Percentiles rank a stretch among this genome's conserved stretches.
Evolutionary conservation across 2,329 filamentous ascomycete species (phyloP).

Genomic region (Xylaria sp.): DNA sequence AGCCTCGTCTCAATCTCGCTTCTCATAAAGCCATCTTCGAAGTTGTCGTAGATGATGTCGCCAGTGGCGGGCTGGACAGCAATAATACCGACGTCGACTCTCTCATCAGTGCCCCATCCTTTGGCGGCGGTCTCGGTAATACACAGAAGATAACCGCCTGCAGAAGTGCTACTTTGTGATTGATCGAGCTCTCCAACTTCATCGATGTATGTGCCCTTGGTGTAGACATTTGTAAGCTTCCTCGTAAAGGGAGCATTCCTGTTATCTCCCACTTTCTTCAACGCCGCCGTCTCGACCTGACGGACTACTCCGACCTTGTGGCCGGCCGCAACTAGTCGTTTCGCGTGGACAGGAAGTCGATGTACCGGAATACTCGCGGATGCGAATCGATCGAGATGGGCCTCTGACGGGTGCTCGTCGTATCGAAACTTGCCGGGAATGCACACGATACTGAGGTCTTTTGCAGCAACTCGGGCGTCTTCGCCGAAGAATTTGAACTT

Average conservation of each 20-base stretch:
- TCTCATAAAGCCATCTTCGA: slow-evolving; percentile 97
- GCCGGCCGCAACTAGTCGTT: slow-evolving; percentile 89
- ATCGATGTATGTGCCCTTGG: slow-evolving; percentile 97
- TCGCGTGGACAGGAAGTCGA: slow-evolving; percentile 90
- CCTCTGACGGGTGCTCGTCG: slow-evolving; percentile 93
- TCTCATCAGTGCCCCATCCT: slow-evolving; percentile 86
- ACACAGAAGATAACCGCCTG: slow-evolving; percentile 90
- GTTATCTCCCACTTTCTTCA: slow-evolving; percentile 96
- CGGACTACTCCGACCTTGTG: slow-evolving; percentile 96
- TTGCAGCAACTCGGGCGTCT: slow-evolving; percentile 88
- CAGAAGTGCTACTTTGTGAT: slow-evolving; percentile 61
- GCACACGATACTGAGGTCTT: slow-evolving; percentile 93
- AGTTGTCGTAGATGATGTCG: slow-evolving; percentile 94
- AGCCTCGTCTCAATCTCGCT: slow-evolving; percentile 96
- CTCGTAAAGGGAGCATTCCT: slow-evolving; percentile 91
- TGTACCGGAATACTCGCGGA: slow-evolving; percentile 96
- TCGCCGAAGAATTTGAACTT: slow-evolving; percentile 98
- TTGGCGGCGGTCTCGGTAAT: slow-evolving; percentile 88
- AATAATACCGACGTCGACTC: slow-evolving; percentile 89
- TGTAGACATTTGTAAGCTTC: slow-evolving; percentile 96
- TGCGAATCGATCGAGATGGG: slow-evolving; percentile 90
- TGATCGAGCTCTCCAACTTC: slow-evolving; percentile 84
- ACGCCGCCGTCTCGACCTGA: slow-evolving; percentile 92
- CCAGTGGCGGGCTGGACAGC: slow-evolving; percentile 96
- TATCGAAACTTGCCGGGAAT: slow-evolving; percentile 96